Base-by-base conservation (phyloP, 202 grass and related monocot species). In the Digitaria exilis region DNA sequence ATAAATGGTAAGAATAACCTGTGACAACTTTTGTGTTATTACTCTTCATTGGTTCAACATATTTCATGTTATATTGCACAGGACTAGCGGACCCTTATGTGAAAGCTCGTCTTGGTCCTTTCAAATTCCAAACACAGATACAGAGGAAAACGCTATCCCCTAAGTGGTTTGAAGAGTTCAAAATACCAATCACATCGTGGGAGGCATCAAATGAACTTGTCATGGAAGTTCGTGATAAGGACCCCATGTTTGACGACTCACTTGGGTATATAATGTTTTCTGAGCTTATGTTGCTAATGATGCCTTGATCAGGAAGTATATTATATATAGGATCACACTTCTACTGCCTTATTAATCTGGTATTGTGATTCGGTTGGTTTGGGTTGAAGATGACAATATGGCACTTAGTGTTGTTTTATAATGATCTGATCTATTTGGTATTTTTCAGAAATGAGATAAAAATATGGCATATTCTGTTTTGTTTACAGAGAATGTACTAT, bases 121-220 rank as follows among this genome's bases (percentile, higher is more conserved):
- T 54, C 82, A 89, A 81, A 96, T 96, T 98, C 61, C 93, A 87
- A 84, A 94, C 96, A 59, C 87, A 96, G 39, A 85, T 94, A 77
- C 90, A 98, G 61, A 92, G 21, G 71, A 98, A 94, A 85, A 98
- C 93, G 41, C 76, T 98, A 65, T 78, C 66, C 39, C 96, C 91
- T 17, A 98, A 89, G 75, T 98, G 96, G 96, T 85, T 86, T 83
- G 96, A 98, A 69, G 96, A 98, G 86, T 96, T 98, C 78, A 96
- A 87, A 84, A 87, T 98, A 51, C 96, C 96, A 29, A 94, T 98
- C 77, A 94, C 78, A 48, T 96, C 91, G 5, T 96, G 96, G 96
- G 96, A 94, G 73, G 61, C 83, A 67, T 58, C 71, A 71, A 95
- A 98, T 72, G 79, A 90, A 84, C 96, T 98, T 89, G 52, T 45